Evolutionary conservation across 768 basidiomycete genomes (phyloP).

Genomic region (Suillus cothurnatus): DNA sequence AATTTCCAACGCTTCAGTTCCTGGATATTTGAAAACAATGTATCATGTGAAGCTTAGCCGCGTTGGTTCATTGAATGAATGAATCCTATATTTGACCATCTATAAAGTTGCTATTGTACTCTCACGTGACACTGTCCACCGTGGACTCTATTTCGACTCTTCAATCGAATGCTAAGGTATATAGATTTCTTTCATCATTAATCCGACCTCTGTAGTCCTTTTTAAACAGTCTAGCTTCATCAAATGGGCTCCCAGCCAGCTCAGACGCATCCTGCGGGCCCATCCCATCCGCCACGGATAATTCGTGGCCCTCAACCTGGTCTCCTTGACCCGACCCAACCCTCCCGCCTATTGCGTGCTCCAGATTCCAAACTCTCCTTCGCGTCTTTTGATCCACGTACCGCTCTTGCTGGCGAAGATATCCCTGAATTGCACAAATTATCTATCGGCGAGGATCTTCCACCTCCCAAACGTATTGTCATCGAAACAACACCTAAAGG

Average conservation of each 20-base stretch:
- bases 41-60: too few species aligned
- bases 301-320: constrained; percentile 58
- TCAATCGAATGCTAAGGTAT: neutral
- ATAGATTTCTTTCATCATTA: neutral
- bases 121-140: neutral
- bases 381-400: constrained; percentile 71
- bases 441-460: constrained; percentile 47
- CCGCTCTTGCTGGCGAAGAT: constrained; percentile 48
- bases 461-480: constrained; percentile 70
- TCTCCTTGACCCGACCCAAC: constrained; percentile 63
- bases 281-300: constrained; percentile 13
- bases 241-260: neutral
- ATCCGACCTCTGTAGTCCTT: neutral
- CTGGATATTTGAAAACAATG: neutral
- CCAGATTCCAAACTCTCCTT: constrained; percentile 66
- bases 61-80: too few species aligned
- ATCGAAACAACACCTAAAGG: constrained; percentile 65
- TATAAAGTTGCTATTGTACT: neutral
- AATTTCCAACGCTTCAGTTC: neutral
- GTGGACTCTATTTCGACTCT: neutral
- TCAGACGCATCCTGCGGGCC: neutral
- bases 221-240: neutral
- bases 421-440: constrained; percentile 42
- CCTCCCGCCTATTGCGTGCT: constrained; percentile 58
- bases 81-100: too few species aligned